phyloP scores from a whole-genome alignment of 805 yeast species.

The Ogataea pilisensis region DNA sequence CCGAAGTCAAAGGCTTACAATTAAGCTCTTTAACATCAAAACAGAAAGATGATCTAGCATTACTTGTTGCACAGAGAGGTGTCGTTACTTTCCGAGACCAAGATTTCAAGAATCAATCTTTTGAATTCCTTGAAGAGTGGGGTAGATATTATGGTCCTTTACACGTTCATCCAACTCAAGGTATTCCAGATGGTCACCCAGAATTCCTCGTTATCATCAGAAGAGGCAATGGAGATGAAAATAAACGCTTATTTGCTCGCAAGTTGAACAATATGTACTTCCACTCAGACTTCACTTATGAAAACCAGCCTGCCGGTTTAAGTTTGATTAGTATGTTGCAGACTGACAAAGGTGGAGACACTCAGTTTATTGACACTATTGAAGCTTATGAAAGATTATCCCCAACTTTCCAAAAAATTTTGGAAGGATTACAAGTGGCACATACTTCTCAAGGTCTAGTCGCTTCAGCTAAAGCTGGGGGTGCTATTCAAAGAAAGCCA shows the following conservation, averaged over 20 bases:
- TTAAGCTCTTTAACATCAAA: constrained; percentile 44
- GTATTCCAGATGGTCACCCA: constrained; percentile 53
- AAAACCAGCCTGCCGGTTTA: constrained; percentile 62
- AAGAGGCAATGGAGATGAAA: constrained; percentile 34
- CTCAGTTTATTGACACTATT: constrained; percentile 57
- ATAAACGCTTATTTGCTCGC: constrained; percentile 29
- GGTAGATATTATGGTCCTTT: constrained; percentile 62
- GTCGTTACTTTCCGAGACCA: constrained; percentile 61
- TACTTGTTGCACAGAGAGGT: constrained; percentile 50
- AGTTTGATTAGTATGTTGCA: constrained; percentile 62
- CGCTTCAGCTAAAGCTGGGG: constrained; percentile 41
- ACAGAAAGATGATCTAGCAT: constrained; percentile 64
- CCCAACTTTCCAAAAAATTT: constrained; percentile 51
- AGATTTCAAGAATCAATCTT: constrained; percentile 53
- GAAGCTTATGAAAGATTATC: constrained; percentile 66
- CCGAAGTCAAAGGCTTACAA: constrained; percentile 55
- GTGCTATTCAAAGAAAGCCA: constrained; percentile 57
- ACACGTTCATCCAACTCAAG: constrained; percentile 68
- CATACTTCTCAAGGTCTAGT: constrained; percentile 70
- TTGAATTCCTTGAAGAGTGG: constrained; percentile 41
- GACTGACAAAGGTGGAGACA: constrained; percentile 56
- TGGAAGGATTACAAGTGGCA: constrained; percentile 54
- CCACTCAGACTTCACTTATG: constrained; percentile 73
- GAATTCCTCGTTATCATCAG: constrained; percentile 58
- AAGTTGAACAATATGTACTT: constrained; percentile 40